Evolutionary conservation across 331 rosid genomes (phyloP), one percentile per base, ranked within the genome.

Genomic region (Telfairia occidentalis): DNA sequence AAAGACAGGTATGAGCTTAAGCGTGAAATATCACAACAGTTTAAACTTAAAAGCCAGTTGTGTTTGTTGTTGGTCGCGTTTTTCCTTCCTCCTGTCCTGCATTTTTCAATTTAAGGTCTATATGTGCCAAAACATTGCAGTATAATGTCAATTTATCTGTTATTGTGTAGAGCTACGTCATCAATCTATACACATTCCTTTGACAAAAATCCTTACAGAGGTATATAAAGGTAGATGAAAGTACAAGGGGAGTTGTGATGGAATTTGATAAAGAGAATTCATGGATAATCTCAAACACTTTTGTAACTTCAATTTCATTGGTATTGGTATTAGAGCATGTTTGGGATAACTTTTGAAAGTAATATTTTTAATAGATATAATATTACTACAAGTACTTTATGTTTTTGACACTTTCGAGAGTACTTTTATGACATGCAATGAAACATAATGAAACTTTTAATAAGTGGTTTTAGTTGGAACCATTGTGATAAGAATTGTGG

Each of bases 1-100:
- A 74, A 84, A 83, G 83, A 32, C 97, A 92, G 97, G 99, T 95
- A 45, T 78, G 83, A 86, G 76, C 66, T 84, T 40, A 15, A 9
- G 6, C 34, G n/a, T 16, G 29, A 50, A 42, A 29, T 61, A 23
- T 45, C 54, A 26, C 21, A 45, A 35, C 32, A 60, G 21, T 61
- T 61, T 45, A 19, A n/a, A n/a, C n/a, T n/a, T n/a, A n/a, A n/a
- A 43, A 48, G 58, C 5, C 43, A 29, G 26, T 30, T 46, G 59
- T n/a, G 60, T 79, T 43, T 42, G 32, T 74, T 71, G 35, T 52
- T 73, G 48, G 55, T 45, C 10, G 24, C 48, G 38, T 46, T 48
- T 71, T 34, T 15, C 72, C 50, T 38, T 18, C 8, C 32, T 15
- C 30, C 7, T n/a, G n/a, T n/a, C 54, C 16, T 3, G 23, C 23